Evolutionary conservation across 306 rosid genomes (phyloP), one percentile per base, ranked within the genome.

Genomic region (Potentilla sterilis): DNA sequence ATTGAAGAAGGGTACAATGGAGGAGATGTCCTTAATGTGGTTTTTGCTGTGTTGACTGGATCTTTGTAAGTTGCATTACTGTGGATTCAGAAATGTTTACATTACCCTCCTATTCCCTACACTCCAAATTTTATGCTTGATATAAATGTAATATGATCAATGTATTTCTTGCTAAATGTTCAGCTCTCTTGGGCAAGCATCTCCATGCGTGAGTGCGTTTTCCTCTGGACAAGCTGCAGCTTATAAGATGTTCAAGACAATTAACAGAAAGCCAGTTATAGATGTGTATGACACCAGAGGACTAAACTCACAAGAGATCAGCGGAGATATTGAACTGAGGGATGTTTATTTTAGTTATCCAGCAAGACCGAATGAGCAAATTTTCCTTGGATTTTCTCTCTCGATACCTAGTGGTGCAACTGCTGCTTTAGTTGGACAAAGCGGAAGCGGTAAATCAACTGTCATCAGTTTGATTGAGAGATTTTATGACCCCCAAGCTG

Each of bases 151-250:
- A 63, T 15, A 35, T 35, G 38, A 47, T 7, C 28, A 7, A 18
- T 35, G 13, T 8, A 52, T n/a, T 32, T 13, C 24, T 9, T 11
- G 47, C 16, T 75, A 15, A 11, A 52, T 54, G 22, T 43, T 40
- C 81, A 94, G 96, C 84, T 83, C 85, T 54, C 87, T 94, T 2
- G 98, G 97, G 65, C 90, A 89, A 71, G 86, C 98, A 70, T 94
- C 98, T 43, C 97, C 98, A 40, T 86, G 89, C 81, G 13, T 94
- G 82, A 87, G 88, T 43, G 97, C 97, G 61, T 89, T 91, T 85
- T 89, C 92, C 28, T 87, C 96, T 4, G 98, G 98, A 41, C 85
- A 84, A 82, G 94, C 97, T 79, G 98, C 98, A 67, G 98, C 97
- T 2, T 93, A 69, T 82, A 93, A 91, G 87, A 91, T 91, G 96